Conservation (phyloP, 1,284 basidiomycete genomes). For the Omphalotus olearius region DNA sequence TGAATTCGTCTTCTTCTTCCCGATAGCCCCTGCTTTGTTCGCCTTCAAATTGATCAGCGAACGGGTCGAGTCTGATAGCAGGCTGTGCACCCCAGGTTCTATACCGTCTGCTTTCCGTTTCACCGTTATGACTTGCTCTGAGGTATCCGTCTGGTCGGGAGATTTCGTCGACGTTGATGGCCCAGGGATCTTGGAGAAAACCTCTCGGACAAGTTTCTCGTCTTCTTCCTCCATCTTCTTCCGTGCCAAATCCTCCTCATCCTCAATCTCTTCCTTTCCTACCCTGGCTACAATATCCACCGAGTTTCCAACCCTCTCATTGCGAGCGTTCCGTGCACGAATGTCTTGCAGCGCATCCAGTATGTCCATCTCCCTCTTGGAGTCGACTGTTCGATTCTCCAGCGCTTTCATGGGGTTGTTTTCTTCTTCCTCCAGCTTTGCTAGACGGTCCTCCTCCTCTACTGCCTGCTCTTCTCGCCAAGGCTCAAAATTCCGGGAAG, state of each 20-base stretch:
- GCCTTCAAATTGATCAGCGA: conserved; percentile 56
- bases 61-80: conserved; percentile 72
- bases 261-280: conserved; percentile 59
- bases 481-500: conserved; percentile 91
- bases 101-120: conserved; percentile 75
- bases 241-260: conserved; percentile 65
- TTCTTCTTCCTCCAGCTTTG: conserved; percentile 80
- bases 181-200: conserved; percentile 70
- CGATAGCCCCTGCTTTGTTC: conserved; percentile 9
- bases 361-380: conserved; percentile 97
- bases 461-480: conserved; percentile 78
- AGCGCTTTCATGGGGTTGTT: conserved; percentile 97
- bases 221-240: conserved; percentile 84
- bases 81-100: conserved; percentile 66
- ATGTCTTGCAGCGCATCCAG: conserved; percentile 96
- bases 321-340: conserved; percentile 86
- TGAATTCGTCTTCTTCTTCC: conserved; percentile 3
- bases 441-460: conserved; percentile 74
- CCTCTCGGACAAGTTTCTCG: conserved; percentile 81
- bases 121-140: conserved; percentile 52
- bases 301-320: conserved; percentile 74
- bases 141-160: conserved; percentile 22
- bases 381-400: conserved; percentile 88
- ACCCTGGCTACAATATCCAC: conserved; percentile 59
- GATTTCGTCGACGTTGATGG: conserved; percentile 17